Percentiles rank a stretch among this genome's conserved stretches.
phyloP scores from a whole-genome alignment of 768 basidiomycete genomes.

The Chalciporus pseudorubinellus region DNA sequence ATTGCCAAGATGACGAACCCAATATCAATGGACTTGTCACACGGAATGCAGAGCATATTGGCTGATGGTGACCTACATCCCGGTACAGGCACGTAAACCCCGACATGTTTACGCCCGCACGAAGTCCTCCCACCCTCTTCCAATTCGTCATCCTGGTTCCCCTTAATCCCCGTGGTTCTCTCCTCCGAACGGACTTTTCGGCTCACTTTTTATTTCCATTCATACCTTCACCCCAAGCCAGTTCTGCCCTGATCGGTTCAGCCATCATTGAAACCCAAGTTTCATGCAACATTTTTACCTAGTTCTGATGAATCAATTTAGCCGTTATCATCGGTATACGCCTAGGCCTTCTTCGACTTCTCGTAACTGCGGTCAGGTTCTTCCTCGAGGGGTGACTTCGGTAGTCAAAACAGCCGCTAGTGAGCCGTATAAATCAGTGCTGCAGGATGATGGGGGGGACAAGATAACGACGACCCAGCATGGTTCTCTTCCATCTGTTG shows the following conservation, averaged over 20 bases:
- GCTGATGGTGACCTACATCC: not conserved
- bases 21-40: not conserved
- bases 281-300: not conserved
- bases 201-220: not conserved
- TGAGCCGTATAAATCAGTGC: constrained; percentile 11
- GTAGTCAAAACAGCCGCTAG: constrained; percentile 7
- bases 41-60: not conserved
- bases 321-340: not conserved
- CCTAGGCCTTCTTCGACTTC: not conserved
- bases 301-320: not conserved
- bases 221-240: not conserved
- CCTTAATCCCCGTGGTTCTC: constrained; percentile 40
- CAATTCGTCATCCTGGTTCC: not conserved
- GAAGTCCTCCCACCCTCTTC: not conserved
- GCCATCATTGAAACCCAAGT: not conserved
- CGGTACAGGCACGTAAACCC: constrained; percentile 2
- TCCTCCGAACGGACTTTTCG: not conserved
- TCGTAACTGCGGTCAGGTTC: not conserved
- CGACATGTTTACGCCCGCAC: not conserved
- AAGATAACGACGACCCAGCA: constrained; percentile 1
- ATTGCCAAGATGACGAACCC: not conserved
- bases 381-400: not conserved
- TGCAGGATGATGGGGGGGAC: not conserved
- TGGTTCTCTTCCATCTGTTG: constrained; percentile 9
- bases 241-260: not conserved